Base-by-base conservation (phyloP, 1,284 basidiomycete genomes). In the Puccinia horiana region DNA sequence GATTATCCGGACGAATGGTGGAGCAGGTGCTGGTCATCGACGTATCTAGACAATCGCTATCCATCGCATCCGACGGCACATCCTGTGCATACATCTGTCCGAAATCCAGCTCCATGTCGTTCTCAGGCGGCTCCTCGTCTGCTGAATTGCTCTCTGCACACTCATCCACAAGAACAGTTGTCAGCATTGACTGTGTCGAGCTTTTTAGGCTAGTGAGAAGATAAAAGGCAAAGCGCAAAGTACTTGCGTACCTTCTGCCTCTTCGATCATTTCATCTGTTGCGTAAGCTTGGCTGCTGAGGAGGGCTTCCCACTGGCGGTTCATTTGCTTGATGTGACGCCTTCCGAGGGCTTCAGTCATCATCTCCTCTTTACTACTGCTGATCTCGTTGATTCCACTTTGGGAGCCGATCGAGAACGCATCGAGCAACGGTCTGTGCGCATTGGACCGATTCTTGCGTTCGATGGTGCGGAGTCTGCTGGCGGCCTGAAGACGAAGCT, bases 221-320 rank as follows among this genome's bases (percentile, higher is more conserved):
- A 16, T 35, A 49, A 56, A 14, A 40, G 23, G 23, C 42, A 56
- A 69, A 54, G 37, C 26, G 6, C 16, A 23, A 9, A 42, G 29
- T 37, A 37, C 32, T 42, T 32, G 37, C 42, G 29, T 32, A 79
- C 76, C 65, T 56, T 79, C 44, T n/a, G 54, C 74, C 16, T 79
- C 65, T 79, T 69, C 63, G 26, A 79, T 79, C 37, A 79, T 42
- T 69, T 79, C 76, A 42, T 79, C 76, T 11, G 49, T 67, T 5
- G n/a, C 61, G 20, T 49, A 78, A 26, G 47, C 61, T 56, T 79
- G 61, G 37, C 63, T 67, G 44, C 63, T 77, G 37, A 77, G 44
- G 35, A 56, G 44, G 2, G 44, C 63, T 26, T 67, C 52, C 76
- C 61, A 79, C 44, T 63, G 61, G 14, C 47, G 76, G 37, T 75